Base-by-base conservation (phyloP, 352 stramenopile genomes). In the Globisporangium barbulae region DNA sequence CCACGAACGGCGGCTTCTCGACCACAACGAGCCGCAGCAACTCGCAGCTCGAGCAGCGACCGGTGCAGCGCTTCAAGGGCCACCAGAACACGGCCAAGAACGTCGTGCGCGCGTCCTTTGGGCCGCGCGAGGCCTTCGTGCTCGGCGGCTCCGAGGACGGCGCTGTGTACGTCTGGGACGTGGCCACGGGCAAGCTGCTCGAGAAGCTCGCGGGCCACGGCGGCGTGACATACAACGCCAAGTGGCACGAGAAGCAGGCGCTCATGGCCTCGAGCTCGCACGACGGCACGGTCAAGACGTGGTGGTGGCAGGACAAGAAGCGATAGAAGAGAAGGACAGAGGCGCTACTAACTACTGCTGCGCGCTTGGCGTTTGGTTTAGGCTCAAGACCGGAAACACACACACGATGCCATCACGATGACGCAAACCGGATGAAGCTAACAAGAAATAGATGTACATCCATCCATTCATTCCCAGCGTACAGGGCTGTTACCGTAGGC, bases 1-100 rank as follows among this genome's bases (percentile, higher is more conserved):
- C 21, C 9, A 64, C 9, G 41, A 61, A 61, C 41, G 56, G 49
- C 21, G 48, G 48, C 42, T 54, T 63, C 45, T 41, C 35, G 9
- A 22, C 31, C 25, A 66, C 15, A 70, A 73, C 47, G 60, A 67
- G 69, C 67, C 64, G 53, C 21, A 64, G 63, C n/a, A 55, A 25
- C 19, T 59, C 50, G 13, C 53, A 59, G 33, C 62, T 70, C 19
- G 84, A 93, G 61, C 81, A 90, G 63, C 80, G 81, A 30, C 86
- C 88, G 0, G 68, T 95, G 8, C 86, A 93, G 70, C 85, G 87
- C 49, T 96, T 96, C 71, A 94, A 94, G 68, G 88, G 88, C 30
- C 88, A 96, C 56, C 86, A 95, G 67, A 96, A 95, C 61, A 96
- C 83, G 9, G 88, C 88, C 39, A 94, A 95, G 74, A 96, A 96